These are phyloP conservation scores for Nicotiana benthamiana DNA, from an alignment of 257 asterid species.

Conservation along the genomic window DNA sequence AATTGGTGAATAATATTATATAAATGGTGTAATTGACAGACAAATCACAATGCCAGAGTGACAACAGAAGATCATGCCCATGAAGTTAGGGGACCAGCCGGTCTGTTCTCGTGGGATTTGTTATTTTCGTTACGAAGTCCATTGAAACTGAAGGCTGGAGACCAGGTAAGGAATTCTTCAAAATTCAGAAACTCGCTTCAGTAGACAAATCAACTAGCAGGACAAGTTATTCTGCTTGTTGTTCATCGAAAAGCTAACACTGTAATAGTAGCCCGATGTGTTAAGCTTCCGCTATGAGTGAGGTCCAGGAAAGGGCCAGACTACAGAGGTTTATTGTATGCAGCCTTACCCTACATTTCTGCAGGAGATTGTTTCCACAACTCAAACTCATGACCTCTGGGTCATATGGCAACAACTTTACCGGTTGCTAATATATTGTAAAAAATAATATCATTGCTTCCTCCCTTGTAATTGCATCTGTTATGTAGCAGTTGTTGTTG, in stretches of 20 bases:
- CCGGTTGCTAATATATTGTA: background rate
- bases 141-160: slow-evolving; percentile 66
- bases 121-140: slow-evolving; percentile 76
- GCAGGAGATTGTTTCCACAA: no score
- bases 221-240: background rate
- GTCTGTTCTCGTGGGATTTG: slow-evolving; percentile 91
- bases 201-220: no score
- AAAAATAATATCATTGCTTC: background rate
- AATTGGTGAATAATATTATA: background rate
- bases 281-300: no score
- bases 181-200: background rate
- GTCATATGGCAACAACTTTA: no score
- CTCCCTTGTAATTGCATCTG: background rate
- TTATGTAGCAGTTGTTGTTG: background rate
- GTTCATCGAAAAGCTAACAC: background rate
- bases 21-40: slow-evolving; percentile 16
- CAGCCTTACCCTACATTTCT: no score
- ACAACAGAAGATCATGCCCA: slow-evolving; percentile 86
- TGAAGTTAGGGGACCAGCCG: slow-evolving; percentile 84
- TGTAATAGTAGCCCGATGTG: no score
- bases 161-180: slow-evolving; percentile 48
- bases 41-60: slow-evolving; percentile 72
- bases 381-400: no score
- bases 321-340: no score
- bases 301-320: no score